These are phyloP conservation scores for Cajanus cajan DNA, from an alignment of 306 rosid genomes.

Conservation along the genomic window DNA sequence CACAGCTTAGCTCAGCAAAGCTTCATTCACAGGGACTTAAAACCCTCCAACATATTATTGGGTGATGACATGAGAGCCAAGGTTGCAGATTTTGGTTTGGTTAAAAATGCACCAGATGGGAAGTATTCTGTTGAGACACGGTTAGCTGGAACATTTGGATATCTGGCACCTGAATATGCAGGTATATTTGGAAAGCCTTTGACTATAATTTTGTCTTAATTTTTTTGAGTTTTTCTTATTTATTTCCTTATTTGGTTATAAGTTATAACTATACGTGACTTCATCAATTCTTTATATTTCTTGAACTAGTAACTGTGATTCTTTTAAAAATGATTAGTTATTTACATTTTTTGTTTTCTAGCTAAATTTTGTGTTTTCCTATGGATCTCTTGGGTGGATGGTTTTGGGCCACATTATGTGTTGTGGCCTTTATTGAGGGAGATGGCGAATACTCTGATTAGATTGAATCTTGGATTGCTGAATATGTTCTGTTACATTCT, in stretches of 20 bases:
- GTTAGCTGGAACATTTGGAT: constrained; percentile 86
- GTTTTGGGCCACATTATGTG: neutral
- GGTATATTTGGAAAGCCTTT: constrained; percentile 42
- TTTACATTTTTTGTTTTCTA: neutral
- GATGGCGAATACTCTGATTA: neutral
- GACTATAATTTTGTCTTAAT: neutral
- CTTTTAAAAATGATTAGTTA: neutral
- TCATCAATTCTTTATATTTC: neutral
- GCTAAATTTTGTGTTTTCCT: neutral
- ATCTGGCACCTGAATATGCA: constrained; percentile 92
- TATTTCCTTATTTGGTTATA: neutral
- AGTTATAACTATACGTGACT: neutral
- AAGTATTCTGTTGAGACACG: constrained; percentile 82
- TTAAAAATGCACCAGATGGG: constrained; percentile 82
- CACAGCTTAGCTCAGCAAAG: constrained; percentile 90
- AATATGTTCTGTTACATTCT: neutral
- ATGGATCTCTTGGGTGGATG: neutral
- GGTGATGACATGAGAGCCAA: constrained; percentile 89
- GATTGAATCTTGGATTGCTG: neutral
- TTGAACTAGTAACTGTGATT: neutral
- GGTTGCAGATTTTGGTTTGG: constrained; percentile 91
- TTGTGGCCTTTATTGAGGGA: neutral
- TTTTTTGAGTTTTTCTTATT: neutral
- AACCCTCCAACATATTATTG: constrained; percentile 82
- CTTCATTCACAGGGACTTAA: constrained; percentile 82